These are phyloP conservation scores for Leccinum huronense DNA, from an alignment of 1,284 basidiomycete species.

Conservation along the genomic window DNA sequence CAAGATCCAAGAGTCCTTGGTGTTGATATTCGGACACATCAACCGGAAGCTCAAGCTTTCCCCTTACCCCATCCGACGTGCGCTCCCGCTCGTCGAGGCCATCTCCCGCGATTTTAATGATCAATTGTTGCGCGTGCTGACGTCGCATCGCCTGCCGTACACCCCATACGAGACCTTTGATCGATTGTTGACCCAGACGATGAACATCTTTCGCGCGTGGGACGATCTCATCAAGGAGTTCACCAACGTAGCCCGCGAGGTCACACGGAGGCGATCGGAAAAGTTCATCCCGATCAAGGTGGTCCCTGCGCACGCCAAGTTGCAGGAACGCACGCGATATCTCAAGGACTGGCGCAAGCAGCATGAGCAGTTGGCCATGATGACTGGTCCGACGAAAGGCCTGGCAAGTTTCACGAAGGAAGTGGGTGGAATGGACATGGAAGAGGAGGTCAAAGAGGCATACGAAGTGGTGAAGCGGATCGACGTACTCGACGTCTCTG, in stretches of 20 bases:
- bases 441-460: slow-evolving; percentile 89
- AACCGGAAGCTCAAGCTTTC: slow-evolving; percentile 95
- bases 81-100: slow-evolving; percentile 94
- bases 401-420: slow-evolving; percentile 89
- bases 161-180: slow-evolving; percentile 95
- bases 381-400: slow-evolving; percentile 94
- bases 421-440: slow-evolving; percentile 89
- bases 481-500: slow-evolving; percentile 91
- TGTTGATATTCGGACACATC: slow-evolving; percentile 89
- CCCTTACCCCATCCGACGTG: slow-evolving; percentile 94
- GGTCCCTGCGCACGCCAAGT: slow-evolving; percentile 83
- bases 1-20: slow-evolving; percentile 88
- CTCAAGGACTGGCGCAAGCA: slow-evolving; percentile 93
- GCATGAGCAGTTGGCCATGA: slow-evolving; percentile 97
- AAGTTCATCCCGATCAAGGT: slow-evolving; percentile 99
- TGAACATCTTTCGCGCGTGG: slow-evolving; percentile 90
- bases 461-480: slow-evolving; percentile 96
- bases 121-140: slow-evolving; percentile 88
- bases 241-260: slow-evolving; percentile 94
- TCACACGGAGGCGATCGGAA: slow-evolving; percentile 88
- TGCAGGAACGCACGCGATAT: slow-evolving; percentile 87
- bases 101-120: slow-evolving; percentile 98
- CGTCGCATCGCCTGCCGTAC: slow-evolving; percentile 87
- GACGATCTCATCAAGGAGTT: slow-evolving; percentile 98
- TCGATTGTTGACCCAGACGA: slow-evolving; percentile 73